Evolutionary conservation across 139 green algal species (phyloP).

Genomic region (Closterium sp.): DNA sequence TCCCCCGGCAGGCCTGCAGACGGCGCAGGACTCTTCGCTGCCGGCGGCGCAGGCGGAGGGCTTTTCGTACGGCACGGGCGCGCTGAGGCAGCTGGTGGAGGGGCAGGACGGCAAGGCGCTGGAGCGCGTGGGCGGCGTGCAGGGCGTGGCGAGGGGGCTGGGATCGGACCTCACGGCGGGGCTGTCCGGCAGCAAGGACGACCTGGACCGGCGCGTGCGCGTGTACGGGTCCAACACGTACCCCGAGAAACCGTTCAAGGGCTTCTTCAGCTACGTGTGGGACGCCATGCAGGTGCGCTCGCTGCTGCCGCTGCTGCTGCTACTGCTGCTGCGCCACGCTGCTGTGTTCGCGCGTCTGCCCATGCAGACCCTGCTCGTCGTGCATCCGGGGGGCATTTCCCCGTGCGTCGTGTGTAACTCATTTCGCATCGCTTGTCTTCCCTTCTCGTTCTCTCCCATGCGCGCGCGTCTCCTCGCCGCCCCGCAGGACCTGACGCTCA

Average conservation of each 20-base stretch:
- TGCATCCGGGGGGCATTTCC: neutral
- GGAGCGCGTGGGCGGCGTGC: neutral
- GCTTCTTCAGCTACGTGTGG: slow-evolving; percentile 40
- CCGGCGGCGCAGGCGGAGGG: neutral
- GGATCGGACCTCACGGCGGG: neutral
- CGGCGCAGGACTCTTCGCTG: neutral
- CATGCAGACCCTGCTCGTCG: neutral
- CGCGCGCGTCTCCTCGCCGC: neutral
- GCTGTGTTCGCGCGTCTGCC: neutral
- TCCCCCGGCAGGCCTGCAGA: neutral
- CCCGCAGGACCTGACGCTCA: slow-evolving; percentile 81
- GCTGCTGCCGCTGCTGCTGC: too few relatives aligned
- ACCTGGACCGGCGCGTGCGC: neutral
- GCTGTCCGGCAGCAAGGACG: neutral
- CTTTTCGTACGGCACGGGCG: neutral
- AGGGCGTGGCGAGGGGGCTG: neutral
- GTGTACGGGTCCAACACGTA: slow-evolving; percentile 24
- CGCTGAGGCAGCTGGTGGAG: neutral
- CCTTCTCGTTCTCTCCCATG: neutral
- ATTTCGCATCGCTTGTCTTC: neutral
- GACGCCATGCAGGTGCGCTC: slow-evolving; percentile 31
- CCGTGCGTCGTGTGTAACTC: neutral
- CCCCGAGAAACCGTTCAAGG: slow-evolving; percentile 20
- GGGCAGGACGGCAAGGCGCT: neutral
- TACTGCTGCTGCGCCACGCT: neutral